Evolutionary conservation across 169 alveolate genomes (phyloP), one percentile per base, ranked within the genome.

Genomic region (Prorocentrum cordatum): DNA sequence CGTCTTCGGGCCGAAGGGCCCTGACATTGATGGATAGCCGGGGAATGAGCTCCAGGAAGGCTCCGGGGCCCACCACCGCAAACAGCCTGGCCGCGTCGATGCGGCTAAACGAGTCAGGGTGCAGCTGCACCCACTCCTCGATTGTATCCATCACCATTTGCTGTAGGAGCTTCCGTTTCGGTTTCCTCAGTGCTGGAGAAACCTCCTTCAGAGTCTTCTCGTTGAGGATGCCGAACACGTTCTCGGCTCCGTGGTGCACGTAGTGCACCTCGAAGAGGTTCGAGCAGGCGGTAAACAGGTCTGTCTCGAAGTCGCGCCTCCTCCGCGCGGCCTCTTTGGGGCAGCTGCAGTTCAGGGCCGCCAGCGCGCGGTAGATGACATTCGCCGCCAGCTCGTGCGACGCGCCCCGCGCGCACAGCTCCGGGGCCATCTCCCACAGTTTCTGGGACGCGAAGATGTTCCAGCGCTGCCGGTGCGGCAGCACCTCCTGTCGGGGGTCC

Each of bases 61-160:
- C 88, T 5, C 33, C 62, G 14, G 88, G 88, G 3, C 88, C 88
- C 29, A 77, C 88, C 29, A 77, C 88, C 16, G 54, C 88, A 20
- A 77, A 62, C 32, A 77, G 59, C 54, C 26, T 58, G 50, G 64
- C 59, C 9, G 61, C 88, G 36, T 36, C 27, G 73, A 77, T 77
- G 75, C 88, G 88, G 64, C 88, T 77, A 62, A 77, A 77, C 47
- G 88, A 59, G 26, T 77, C 75, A 3, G 54, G 75, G 64, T 77
- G 88, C 62, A 77, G 32, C 29, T 59, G 61, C 39, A 77, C 88
- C 88, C 88, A 77, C 88, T 77, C 88, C 88, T 77, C 88, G 24
- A 77, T 77, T 61, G 59, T 36, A 45, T 77, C 88, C 75, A 77
- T 75, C 33, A 77, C 88, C 61, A 58, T 3, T 10, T 64, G 42